A percentile compares a stretch with the other conserved stretches of the same genome.
These are phyloP conservation scores for Naganishia sp. DNA, from an alignment of 1,284 basidiomycete genomes.

Conservation along the genomic window DNA sequence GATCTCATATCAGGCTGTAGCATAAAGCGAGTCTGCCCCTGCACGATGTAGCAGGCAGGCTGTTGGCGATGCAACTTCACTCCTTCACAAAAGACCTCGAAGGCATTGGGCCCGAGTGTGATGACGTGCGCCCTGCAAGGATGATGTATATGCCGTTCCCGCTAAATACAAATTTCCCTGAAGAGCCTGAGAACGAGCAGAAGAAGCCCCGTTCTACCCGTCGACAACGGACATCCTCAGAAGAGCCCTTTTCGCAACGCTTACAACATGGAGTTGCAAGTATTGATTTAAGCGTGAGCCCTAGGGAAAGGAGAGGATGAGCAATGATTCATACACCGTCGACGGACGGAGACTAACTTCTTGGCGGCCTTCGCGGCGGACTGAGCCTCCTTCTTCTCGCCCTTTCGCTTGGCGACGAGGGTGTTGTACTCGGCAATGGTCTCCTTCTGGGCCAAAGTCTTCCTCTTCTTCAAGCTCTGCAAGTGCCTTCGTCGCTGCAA, in stretches of 20 bases:
- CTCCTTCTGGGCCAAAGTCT: constrained; percentile 88
- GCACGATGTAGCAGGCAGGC: too few species aligned
- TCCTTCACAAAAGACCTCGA: too few species aligned
- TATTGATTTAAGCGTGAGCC: constrained; percentile 30
- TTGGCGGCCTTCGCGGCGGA: constrained; percentile 55
- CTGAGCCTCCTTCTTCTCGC: constrained; percentile 85
- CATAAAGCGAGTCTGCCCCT: too few species aligned
- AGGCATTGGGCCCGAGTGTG: too few species aligned
- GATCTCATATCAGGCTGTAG: too few species aligned
- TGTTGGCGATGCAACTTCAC: too few species aligned
- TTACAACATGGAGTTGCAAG: constrained; percentile 13
- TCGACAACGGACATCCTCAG: constrained; percentile 26
- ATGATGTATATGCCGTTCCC: constrained; percentile 26
- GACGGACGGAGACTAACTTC: constrained; percentile 39
- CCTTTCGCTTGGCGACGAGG: constrained; percentile 82
- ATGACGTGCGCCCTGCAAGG: constrained; percentile 11
- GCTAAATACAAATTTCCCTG: constrained; percentile 27
- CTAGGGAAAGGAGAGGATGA: constrained; percentile 7
- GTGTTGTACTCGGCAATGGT: constrained; percentile 82
- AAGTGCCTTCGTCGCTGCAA: constrained; percentile 97
- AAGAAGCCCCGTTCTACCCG: constrained; percentile 21
- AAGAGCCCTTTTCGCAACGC: constrained; percentile 19
- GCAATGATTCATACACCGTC: neutral
- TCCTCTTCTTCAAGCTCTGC: constrained; percentile 82
- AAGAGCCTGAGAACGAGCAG: constrained; percentile 16